phyloP scores from a whole-genome alignment of 352 stramenopile species.

The Phytophthora sojae region DNA sequence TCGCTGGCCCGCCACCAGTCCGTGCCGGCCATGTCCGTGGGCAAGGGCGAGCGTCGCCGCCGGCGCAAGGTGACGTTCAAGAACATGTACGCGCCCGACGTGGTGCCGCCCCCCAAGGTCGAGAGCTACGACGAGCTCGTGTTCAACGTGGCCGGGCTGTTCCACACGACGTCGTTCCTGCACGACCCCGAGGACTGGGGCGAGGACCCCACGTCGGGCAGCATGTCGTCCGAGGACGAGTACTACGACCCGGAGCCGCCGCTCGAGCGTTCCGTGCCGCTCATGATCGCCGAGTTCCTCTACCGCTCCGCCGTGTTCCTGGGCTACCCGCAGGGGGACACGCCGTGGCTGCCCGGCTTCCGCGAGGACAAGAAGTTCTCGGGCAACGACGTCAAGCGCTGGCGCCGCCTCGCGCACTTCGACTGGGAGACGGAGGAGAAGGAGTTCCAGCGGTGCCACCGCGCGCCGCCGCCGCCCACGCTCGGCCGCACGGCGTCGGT shows the following conservation, averaged over 20 bases:
- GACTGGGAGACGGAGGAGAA: constrained; percentile 69
- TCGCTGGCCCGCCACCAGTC: constrained; percentile 30
- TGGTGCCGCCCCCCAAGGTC: constrained; percentile 42
- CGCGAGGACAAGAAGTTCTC: constrained; percentile 76
- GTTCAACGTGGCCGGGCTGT: constrained; percentile 62
- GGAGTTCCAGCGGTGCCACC: constrained; percentile 41
- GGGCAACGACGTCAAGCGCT: constrained; percentile 80
- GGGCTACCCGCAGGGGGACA: constrained; percentile 53
- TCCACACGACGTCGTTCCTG: constrained; percentile 65
- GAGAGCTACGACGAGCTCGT: constrained; percentile 69
- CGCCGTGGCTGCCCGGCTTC: constrained; percentile 72
- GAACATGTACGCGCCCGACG: constrained; percentile 49
- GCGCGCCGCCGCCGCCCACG: constrained; percentile 5
- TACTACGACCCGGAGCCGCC: constrained; percentile 42
- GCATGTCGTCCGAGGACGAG: constrained; percentile 29
- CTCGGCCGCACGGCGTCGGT: constrained; percentile 20
- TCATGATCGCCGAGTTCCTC: constrained; percentile 86
- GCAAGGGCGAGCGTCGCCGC: constrained; percentile 14
- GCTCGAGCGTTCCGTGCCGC: constrained; percentile 67
- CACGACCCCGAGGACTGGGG: constrained; percentile 54
- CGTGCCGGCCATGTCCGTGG: constrained; percentile 28
- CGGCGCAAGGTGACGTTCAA: constrained; percentile 62
- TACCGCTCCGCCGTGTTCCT: constrained; percentile 76
- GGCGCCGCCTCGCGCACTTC: constrained; percentile 72
- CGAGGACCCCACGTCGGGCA: constrained; percentile 30